Conservation (phyloP, 2,329 filamentous ascomycete genomes). For the Trichophyton verrucosum region DNA sequence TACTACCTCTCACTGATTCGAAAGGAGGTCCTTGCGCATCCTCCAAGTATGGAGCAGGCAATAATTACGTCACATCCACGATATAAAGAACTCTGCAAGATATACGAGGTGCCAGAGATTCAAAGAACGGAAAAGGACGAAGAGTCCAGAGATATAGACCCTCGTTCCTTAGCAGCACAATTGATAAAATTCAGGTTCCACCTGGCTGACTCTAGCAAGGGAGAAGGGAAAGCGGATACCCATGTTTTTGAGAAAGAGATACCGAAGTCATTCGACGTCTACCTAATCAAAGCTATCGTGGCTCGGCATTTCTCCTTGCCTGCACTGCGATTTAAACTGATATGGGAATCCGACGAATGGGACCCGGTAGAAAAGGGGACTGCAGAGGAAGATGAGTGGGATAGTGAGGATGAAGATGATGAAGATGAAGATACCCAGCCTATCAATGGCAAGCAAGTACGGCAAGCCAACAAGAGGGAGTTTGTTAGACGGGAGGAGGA, state of each 20-base stretch:
- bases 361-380: conserved; percentile 60
- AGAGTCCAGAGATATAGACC: conserved; percentile 41
- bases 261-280: conserved; percentile 67
- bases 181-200: conserved; percentile 53
- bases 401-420: conserved; percentile 40
- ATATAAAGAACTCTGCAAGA: conserved; percentile 59
- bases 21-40: conserved; percentile 49
- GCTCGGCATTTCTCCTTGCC: conserved; percentile 54
- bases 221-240: conserved; percentile 10
- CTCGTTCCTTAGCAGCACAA: conserved; percentile 69
- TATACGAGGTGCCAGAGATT: conserved; percentile 61
- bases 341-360: conserved; percentile 88
- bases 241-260: conserved; percentile 38
- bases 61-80: conserved; percentile 56
- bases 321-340: conserved; percentile 52
- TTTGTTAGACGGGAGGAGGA: conserved; percentile 71
- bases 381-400: conserved; percentile 42
- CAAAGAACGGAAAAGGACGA: conserved; percentile 36
- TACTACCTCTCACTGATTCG: conserved; percentile 84
- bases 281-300: conserved; percentile 66
- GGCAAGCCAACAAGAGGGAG: conserved; percentile 34
- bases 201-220: conserved; percentile 25
- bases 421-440: conserved; percentile 16
- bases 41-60: conserved; percentile 29
- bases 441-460: conserved; percentile 10